Conservation (phyloP, 768 basidiomycete species). For the Flagelloscypha sp. region DNA sequence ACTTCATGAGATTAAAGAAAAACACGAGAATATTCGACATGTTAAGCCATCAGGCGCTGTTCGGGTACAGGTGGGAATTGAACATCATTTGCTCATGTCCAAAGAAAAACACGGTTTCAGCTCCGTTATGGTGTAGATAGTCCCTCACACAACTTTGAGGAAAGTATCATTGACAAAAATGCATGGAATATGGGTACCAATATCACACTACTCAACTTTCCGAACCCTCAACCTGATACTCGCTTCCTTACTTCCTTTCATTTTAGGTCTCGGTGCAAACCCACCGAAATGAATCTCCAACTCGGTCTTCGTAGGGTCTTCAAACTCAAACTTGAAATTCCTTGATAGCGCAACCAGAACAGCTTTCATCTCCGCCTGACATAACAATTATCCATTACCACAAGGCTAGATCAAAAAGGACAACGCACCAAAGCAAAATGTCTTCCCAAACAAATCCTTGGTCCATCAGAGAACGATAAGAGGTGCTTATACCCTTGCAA, state of each 20-base stretch:
- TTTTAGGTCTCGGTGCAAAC: slow-evolving; percentile 14
- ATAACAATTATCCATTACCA: not conserved
- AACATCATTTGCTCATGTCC: too few species aligned
- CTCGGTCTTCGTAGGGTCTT: slow-evolving; percentile 28
- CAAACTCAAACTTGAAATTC: slow-evolving; percentile 32
- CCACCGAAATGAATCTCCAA: slow-evolving; percentile 4
- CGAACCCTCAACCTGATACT: slow-evolving; percentile 27
- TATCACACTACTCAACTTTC: slow-evolving; percentile 25
- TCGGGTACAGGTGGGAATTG: too few species aligned
- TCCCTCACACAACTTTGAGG: too few species aligned
- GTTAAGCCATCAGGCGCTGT: too few species aligned
- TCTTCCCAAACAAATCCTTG: slow-evolving; percentile 41
- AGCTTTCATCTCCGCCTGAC: slow-evolving; percentile 19
- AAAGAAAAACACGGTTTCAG: too few species aligned
- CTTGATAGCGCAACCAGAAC: slow-evolving; percentile 37
- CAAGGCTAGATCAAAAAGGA: slow-evolving; percentile 21
- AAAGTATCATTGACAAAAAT: too few species aligned
- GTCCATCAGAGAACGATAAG: slow-evolving; percentile 45
- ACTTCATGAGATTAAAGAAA: too few species aligned
- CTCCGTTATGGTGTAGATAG: too few species aligned
- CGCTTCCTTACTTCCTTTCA: slow-evolving; percentile 17
- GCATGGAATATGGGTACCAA: too few species aligned
- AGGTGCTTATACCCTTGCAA: slow-evolving; percentile 43
- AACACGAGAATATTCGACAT: too few species aligned
- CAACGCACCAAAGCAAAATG: slow-evolving; percentile 32